Evolutionary conservation across 805 yeast genomes (phyloP).

Genomic region (Candida nonsorbophila): DNA sequence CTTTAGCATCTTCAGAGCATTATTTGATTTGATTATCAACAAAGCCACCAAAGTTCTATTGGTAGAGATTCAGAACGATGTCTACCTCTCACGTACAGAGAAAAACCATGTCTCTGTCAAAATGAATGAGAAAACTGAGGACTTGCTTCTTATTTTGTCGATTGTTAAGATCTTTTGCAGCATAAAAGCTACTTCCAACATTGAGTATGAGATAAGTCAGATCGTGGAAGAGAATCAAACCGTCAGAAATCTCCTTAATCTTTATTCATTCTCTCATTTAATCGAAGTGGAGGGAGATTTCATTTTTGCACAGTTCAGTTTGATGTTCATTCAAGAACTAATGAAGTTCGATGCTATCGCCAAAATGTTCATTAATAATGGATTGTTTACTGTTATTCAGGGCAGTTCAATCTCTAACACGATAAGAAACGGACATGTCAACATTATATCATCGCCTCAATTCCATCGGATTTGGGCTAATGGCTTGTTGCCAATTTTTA

Average conservation of each 20-base stretch:
- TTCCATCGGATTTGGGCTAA: constrained; percentile 82
- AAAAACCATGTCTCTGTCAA: constrained; percentile 25
- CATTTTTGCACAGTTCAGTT: constrained; percentile 64
- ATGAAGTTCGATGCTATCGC: constrained; percentile 59
- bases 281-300: constrained; percentile 58
- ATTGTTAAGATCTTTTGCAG: constrained; percentile 55
- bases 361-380: constrained; percentile 56
- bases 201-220: constrained; percentile 46
- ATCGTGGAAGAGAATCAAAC: constrained; percentile 55
- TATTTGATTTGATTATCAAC: constrained; percentile 60
- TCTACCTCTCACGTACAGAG: constrained; percentile 34
- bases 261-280: constrained; percentile 65
- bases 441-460: constrained; percentile 46
- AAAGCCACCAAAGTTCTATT: constrained; percentile 60
- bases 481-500: constrained; percentile 67
- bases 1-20: constrained; percentile 47
- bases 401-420: constrained; percentile 69
- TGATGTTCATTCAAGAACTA: constrained; percentile 66
- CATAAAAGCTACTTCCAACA: constrained; percentile 41
- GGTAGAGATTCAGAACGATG: constrained; percentile 54
- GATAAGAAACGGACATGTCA: constrained; percentile 62
- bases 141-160: constrained; percentile 56
- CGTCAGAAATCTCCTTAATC: constrained; percentile 53
- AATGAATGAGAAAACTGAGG: constrained; percentile 54
- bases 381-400: constrained; percentile 58